Percentiles rank a stretch among this genome's conserved stretches.
phyloP scores from a whole-genome alignment of 2,329 filamentous ascomycete genomes.

The Aspergillus phoenicis region DNA sequence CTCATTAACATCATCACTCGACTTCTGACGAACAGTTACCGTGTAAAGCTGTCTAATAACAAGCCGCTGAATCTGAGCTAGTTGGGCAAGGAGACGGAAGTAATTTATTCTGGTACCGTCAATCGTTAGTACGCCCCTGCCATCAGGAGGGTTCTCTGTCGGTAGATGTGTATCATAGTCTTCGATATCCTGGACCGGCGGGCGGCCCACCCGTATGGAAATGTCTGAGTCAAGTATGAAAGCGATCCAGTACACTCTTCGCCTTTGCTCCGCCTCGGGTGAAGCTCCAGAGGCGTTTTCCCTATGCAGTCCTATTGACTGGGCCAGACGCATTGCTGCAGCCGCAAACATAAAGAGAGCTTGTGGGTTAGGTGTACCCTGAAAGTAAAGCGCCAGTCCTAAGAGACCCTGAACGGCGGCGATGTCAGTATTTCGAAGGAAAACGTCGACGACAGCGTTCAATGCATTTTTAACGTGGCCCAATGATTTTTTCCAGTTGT shows the following conservation, averaged over 20 bases:
- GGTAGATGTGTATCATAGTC: slow-evolving; percentile 23
- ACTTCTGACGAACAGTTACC: background rate
- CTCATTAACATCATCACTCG: slow-evolving; percentile 1
- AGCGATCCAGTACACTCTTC: slow-evolving; percentile 25
- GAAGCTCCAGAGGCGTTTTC: slow-evolving; percentile 13
- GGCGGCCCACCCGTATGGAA: slow-evolving; percentile 23
- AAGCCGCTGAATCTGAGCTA: slow-evolving; percentile 20
- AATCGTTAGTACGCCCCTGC: slow-evolving; percentile 14
- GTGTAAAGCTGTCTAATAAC: slow-evolving; percentile 18
- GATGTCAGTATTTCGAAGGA: slow-evolving; percentile 21
- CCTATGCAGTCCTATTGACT: slow-evolving; percentile 27
- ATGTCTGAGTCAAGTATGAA: slow-evolving; percentile 30
- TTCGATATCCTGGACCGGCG: slow-evolving; percentile 20
- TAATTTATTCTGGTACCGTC: slow-evolving; percentile 16
- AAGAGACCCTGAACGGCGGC: slow-evolving; percentile 24
- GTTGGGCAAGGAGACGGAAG: slow-evolving; percentile 17
- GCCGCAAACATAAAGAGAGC: slow-evolving; percentile 26
- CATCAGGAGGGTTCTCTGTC: slow-evolving; percentile 11
- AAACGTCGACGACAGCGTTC: slow-evolving; percentile 22
- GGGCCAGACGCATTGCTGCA: slow-evolving; percentile 24
- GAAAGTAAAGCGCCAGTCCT: slow-evolving; percentile 26
- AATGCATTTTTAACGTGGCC: slow-evolving; percentile 25
- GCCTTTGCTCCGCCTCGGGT: slow-evolving; percentile 20
- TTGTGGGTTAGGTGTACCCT: slow-evolving; percentile 27
- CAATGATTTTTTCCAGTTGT: slow-evolving; percentile 22